Percentiles rank a stretch among this genome's conserved stretches.
Conservation (phyloP, 2,329 filamentous ascomycete species). For the Verticillium longisporum region DNA sequence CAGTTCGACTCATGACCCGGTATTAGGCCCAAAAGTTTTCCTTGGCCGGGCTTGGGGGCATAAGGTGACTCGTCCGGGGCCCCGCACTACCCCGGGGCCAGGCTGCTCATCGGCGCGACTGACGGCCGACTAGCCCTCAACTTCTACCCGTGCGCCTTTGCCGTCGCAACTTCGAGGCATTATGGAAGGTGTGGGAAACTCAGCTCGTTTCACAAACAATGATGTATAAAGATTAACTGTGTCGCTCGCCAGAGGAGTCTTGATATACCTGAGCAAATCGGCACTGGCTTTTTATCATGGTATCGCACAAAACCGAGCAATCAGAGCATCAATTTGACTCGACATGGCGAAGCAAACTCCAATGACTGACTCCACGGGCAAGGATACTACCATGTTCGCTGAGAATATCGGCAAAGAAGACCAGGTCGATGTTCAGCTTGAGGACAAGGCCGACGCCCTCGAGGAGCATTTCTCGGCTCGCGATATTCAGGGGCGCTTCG, state of each 20-base stretch:
- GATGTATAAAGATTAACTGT: neutral
- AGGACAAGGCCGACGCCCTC: neutral
- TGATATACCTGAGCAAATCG: neutral
- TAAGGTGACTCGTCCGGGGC: neutral
- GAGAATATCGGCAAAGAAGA: conserved; percentile 1
- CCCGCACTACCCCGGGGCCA: neutral
- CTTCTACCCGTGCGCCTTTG: neutral
- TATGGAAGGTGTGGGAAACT: neutral
- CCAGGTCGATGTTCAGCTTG: conserved; percentile 3
- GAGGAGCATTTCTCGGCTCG: neutral
- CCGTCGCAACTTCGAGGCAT: neutral
- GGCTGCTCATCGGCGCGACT: neutral
- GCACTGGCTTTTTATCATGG: neutral
- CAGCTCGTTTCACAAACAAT: neutral
- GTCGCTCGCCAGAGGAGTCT: neutral
- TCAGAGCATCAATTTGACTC: neutral
- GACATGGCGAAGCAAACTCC: neutral
- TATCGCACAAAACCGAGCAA: neutral
- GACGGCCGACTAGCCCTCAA: neutral
- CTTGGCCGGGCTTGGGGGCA: neutral
- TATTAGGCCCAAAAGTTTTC: neutral
- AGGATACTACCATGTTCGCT: neutral
- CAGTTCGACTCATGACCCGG: neutral
- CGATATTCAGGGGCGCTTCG: conserved; percentile 17
- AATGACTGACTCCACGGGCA: neutral